phyloP scores from a whole-genome alignment of 345 rosid species.

The Salix exigua region DNA sequence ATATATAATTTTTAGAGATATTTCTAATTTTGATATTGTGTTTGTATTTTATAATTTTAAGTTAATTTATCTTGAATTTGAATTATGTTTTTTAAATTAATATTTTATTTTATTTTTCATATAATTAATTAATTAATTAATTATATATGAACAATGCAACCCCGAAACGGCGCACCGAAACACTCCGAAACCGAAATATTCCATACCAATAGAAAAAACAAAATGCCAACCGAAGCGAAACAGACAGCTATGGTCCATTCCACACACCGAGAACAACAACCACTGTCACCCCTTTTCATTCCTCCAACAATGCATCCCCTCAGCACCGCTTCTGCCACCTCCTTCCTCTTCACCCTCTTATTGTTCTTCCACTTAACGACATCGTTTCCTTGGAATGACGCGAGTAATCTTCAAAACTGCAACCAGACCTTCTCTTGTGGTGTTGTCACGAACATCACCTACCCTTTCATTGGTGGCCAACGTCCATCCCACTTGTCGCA shows the following conservation, averaged over 20 bases:
- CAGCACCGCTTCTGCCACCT: background rate
- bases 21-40: too few species aligned
- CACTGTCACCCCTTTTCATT: background rate
- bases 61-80: too few species aligned
- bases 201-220: too few species aligned
- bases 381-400: background rate
- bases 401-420: slow-evolving; percentile 7
- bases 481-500: slow-evolving; percentile 42
- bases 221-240: too few species aligned
- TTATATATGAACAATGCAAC: too few species aligned
- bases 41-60: too few species aligned
- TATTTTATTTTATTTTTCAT: too few species aligned
- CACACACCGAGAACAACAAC: background rate
- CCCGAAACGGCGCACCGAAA: too few species aligned
- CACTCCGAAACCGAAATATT: too few species aligned
- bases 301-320: background rate
- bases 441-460: slow-evolving; percentile 23
- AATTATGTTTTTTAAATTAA: too few species aligned
- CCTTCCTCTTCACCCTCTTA: background rate
- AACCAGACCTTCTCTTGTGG: slow-evolving; percentile 34
- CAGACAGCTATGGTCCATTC: background rate
- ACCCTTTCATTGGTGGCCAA: slow-evolving; percentile 47
- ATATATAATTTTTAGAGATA: too few species aligned
- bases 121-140: too few species aligned
- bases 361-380: background rate